Conservation (phyloP, 108 stramenopile species). For the Cyclotella cryptica region DNA sequence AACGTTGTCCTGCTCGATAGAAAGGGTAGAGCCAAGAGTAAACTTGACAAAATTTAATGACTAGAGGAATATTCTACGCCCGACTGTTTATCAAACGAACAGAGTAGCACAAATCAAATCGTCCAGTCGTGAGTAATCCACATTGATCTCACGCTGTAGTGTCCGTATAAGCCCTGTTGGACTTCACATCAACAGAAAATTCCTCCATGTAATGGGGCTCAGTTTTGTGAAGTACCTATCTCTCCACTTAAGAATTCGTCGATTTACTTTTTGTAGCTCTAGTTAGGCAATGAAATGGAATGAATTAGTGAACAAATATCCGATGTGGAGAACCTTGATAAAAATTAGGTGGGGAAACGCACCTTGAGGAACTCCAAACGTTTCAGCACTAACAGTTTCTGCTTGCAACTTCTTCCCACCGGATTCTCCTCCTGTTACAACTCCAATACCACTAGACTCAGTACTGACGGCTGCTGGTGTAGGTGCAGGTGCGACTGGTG, state of each 20-base stretch:
- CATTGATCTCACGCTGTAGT: neutral
- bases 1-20: no score
- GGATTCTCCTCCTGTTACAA: slow-evolving; percentile 57
- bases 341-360: neutral
- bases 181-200: neutral
- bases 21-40: neutral
- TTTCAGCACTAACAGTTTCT: slow-evolving; percentile 82
- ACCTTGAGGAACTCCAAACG: slow-evolving; percentile 81
- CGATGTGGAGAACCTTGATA: neutral
- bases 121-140: neutral
- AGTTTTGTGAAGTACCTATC: neutral
- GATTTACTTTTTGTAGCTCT: slow-evolving; percentile 31
- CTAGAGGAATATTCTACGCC: no score
- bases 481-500: slow-evolving; percentile 44
- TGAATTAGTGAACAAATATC: neutral
- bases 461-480: slow-evolving; percentile 29
- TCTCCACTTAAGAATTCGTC: neutral
- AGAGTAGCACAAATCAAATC: no score
- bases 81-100: no score
- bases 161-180: neutral
- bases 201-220: slow-evolving; percentile 3
- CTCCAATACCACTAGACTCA: slow-evolving; percentile 62
- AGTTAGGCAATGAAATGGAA: neutral
- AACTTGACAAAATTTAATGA: neutral
- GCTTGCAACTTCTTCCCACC: slow-evolving; percentile 83